Base-by-base conservation (phyloP, 2,329 filamentous ascomycete genomes). In the Nigrospora oryzae region DNA sequence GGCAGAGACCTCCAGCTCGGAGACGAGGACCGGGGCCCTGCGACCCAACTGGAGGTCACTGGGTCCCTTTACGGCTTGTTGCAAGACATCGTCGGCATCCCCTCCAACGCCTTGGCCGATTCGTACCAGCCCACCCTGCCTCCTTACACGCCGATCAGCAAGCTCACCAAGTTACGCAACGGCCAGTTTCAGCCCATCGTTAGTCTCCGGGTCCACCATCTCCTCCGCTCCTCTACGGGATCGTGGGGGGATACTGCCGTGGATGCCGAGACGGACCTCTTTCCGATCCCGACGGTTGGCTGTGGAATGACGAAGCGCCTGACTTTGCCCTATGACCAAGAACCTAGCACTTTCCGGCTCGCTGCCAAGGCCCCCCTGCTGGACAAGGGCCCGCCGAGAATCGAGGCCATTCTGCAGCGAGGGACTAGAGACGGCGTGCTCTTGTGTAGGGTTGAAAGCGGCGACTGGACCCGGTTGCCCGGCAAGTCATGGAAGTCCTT, bases 361-460 rank as follows among this genome's bases (percentile, higher is more conserved):
- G 65, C 61, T 38, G 48, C 62, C 14, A 61, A 56, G 15, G 53
- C 53, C 5, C 45, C 30, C 32, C 43, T 50, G 5, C 50, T 43
- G 43, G 32, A 48, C 46, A 11, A 45, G 40, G 11, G 49, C 52
- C 5, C 46, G 51, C 13, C 64, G 62, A 1, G 55, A 58, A 4
- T 43, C 62, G 12, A 57, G 60, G 10, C 45, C 65, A 65, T 63
- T 3, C 46, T 66, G 5, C 61, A 64, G 41, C 58, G 61, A 17
- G 57, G 57, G 10, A 46, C 66, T 2, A 57, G 56, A 1, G 47
- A 53, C 13, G 68, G 68, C 7, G 63, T 58, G 0, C 58, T 56
- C 11, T 71, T 70, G 39, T 40, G 65, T 33, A 60, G 65, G 19
- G 58, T 59, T 5, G 70, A 74, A 49, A 69, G 61, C 34, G 70